Base-by-base conservation (phyloP, 1,139 yeast genomes). In the Spathaspora sp. region DNA sequence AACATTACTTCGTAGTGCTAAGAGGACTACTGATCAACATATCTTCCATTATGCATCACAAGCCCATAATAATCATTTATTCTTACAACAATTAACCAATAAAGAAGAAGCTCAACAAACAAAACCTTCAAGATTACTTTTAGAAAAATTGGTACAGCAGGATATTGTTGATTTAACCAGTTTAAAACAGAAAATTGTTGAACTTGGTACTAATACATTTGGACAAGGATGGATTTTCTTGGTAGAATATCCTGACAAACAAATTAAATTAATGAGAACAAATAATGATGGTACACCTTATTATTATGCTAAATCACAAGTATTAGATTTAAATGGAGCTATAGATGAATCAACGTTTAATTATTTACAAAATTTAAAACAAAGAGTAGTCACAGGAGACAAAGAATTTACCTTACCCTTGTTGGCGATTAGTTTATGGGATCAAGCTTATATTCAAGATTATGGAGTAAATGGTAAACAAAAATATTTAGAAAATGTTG, bases 231-330 rank as follows among this genome's bases (percentile, higher is more conserved):
- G 96, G 95, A 79, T 90, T 3, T 93, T 88, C 63, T 72, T 93
- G 42, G 86, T 89, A 29, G 97, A 93, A 66, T 78, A 78, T 44
- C 78, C 80, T 33, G 78, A 81, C 56, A 91, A 91, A 66, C 67
- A 78, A 38, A 70, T 93, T 44, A 78, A 77, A 49, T 74, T 90
- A 27, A 60, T 86, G 49, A 74, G 81, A 45, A 77, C 90, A 55
- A 82, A 87, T 65, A 85, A 89, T 61, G 93, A 95, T 53, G 99
- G 99, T 43, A 82, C 97, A 1, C 98, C 99, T 23, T 89, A 88
- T 63, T 82, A 82, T 57, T 82, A 80, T 61, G 84, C 86, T 38
- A 83, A 91, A 56, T 80, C 84, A 59, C 96, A 89, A 68, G 65
- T 79, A 4, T 67, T 84, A 43, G 97, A 91, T 63, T 72, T 93